Evolutionary conservation across 768 basidiomycete species (phyloP), one percentile per base, ranked within the genome.

Genomic region (Phylloporus scabripes): DNA sequence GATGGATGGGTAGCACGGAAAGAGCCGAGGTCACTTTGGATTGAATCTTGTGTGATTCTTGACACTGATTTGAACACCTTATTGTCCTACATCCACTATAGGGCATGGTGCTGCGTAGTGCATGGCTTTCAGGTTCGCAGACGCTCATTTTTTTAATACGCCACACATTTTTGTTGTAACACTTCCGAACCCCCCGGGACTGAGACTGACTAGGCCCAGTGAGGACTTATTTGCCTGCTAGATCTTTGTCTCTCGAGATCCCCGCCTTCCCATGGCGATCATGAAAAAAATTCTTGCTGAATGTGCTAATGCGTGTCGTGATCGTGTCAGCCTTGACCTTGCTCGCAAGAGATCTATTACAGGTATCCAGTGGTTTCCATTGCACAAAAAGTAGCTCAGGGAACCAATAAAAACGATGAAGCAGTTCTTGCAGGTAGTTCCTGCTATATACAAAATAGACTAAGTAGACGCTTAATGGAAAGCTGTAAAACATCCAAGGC

Each of bases 401-500:
- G 4, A 28, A 42, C n/a, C 23, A 5, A 20, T 42, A 31, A 42
- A 40, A 51, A 39, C n/a, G 24, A 26, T 15, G 18, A 50, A 52
- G 48, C 48, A 18, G 49, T 38, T 23, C 26, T 42, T 36, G 42
- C 33, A 42, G 49, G 42, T 42, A 21, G 55, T 45, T 41, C 45
- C 50, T 44, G 50, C 57, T 64, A 60, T 66, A 52, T 51, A 52
- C 48, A 54, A 58, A 33, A 52, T 45, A 42, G 44, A 56, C 54
- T 47, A 53, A 42, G 34, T 36, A 51, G 33, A 24, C 3, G 11
- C 3, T 17, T 14, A 10, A 31, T 28, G 29, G 41, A 49, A 51
- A 63, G 54, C 52, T 28, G 37, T 28, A 46, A 40, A 44, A 54
- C 36, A 51, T 54, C 36, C 20, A 47, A 36, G 57, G 38, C 45